Evolutionary conservation across 1,284 basidiomycete genomes (phyloP).

Genomic region (Cutaneotrichosporon mucoides): DNA sequence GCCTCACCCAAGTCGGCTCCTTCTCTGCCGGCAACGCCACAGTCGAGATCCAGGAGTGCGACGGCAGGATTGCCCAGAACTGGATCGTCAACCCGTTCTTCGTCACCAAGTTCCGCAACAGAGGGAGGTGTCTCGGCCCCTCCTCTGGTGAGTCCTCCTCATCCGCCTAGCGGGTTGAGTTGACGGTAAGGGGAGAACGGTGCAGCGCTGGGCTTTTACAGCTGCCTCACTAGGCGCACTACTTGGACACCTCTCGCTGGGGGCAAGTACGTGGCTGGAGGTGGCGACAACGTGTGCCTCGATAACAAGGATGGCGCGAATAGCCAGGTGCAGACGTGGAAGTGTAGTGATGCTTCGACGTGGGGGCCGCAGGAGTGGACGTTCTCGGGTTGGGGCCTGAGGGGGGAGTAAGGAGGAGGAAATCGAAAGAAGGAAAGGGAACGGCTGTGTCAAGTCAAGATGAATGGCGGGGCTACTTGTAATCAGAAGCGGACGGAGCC

Average conservation of each 20-base stretch:
- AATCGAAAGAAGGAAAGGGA: no score
- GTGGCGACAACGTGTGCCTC: neutral
- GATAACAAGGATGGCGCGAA: neutral
- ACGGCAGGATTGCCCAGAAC: neutral
- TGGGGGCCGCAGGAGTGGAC: neutral
- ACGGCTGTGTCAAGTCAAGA: no score
- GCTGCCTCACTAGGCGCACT: neutral
- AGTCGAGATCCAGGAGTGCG: neutral
- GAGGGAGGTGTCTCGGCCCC: neutral
- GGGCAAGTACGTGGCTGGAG: neutral
- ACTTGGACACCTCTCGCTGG: neutral
- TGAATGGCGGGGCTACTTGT: no score
- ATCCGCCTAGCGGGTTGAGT: no score
- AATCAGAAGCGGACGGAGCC: no score
- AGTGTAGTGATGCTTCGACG: neutral
- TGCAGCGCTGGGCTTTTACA: neutral
- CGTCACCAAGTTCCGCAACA: neutral
- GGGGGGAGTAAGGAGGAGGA: neutral
- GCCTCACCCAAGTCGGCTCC: neutral
- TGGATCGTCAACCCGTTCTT: neutral
- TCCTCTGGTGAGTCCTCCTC: neutral
- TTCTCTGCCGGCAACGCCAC: neutral
- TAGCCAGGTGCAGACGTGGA: neutral
- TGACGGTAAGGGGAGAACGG: neutral
- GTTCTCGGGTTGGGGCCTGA: neutral